Base-by-base conservation (phyloP, 805 yeast genomes). In the Clavispora fructus region DNA sequence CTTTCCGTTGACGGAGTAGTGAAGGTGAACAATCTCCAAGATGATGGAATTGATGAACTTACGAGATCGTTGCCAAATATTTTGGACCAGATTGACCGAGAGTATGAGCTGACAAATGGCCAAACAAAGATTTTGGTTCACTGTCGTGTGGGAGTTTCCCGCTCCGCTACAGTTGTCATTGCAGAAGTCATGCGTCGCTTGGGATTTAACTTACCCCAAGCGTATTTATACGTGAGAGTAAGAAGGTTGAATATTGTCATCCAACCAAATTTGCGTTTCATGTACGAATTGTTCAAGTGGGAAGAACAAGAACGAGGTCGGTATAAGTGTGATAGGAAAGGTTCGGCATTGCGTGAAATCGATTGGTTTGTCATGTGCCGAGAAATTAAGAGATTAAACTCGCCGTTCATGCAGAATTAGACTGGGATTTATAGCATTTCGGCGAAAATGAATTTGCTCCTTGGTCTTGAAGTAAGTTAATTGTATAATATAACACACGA, bases 111-210 rank as follows among this genome's bases (percentile, higher is more conserved):
- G 12, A 40, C 50, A 7, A 38, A 42, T 11, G 55, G 53, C 1
- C 35, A 39, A 11, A 48, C 55, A 19, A 55, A 62, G 53, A 68
- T 70, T 16, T 70, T 92, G 49, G 91, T 92, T 10, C 98, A 92
- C 63, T 92, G 98, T 58, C 86, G 95, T 59, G 97, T 89, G 41
- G 98, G 98, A 0, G 98, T 92, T 4, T 87, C 96, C 0, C 71
- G 98, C 45, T 87, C 96, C 3, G 98, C 97, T 0, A 88, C 97
- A 0, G 95, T 92, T 10, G 92, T 95, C 55, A 92, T 92, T 54
- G 97, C 97, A 1, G 97, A 90, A 60, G 92, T 88, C 33, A 91
- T 92, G 96, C 78, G 80, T 54, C 67, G 96, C 35, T 65, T 86
- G 44, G 67, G 78, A 13, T 68, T 88, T 44, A 78, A 80, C 38